Base-by-base conservation (phyloP, 169 alveolate genomes). In the Plasmodium inui region DNA sequence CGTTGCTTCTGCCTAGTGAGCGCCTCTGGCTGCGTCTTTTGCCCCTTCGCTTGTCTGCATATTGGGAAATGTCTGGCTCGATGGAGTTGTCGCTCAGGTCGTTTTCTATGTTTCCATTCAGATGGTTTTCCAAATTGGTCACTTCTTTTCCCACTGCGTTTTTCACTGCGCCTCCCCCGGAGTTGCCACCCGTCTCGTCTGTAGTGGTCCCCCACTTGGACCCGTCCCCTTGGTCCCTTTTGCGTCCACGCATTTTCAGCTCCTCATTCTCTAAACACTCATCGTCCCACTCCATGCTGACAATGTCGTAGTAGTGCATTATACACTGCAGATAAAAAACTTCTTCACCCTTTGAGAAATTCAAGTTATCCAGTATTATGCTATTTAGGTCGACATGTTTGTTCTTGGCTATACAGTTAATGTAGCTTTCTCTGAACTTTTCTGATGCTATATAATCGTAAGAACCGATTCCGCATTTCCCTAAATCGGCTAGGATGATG, bases 401-500 rank as follows among this genome's bases (percentile, higher is more conserved):
- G 19, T n/a, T 81, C 19, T 88, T 79, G 12, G 50, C 26, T 34
- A 88, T 5, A 84, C 12, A 46, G 67, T 84, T 73, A 44, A 37
- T 73, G 82, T 12, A 28, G 2, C 39, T 46, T 73, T 50, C 80
- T 34, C 26, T 67, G 37, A 22, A 19, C 30, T 88, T 88, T 28
- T 88, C 90, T 61, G 83, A 79, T 55, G 71, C 17, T 72, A 79
- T 79, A 61, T 79, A 39, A 41, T 88, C 89, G 50, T 88, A 88
- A n/a, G 94, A 67, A 9, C 74, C 55, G 9, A 76, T 70, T 22
- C 94, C 94, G 53, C 94, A 88, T 80, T 88, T 88, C 50, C 79
- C 94, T n/a, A 88, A 80, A 79, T 88, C 94, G 19, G 94, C 94
- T 88, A 88, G 57, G 71, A 88, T 88, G 44, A 88, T 88, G 6